A percentile compares a stretch with the other conserved stretches of the same genome.
Conservation (phyloP, 2,329 filamentous ascomycete species). For the Bipolaris gigantea region DNA sequence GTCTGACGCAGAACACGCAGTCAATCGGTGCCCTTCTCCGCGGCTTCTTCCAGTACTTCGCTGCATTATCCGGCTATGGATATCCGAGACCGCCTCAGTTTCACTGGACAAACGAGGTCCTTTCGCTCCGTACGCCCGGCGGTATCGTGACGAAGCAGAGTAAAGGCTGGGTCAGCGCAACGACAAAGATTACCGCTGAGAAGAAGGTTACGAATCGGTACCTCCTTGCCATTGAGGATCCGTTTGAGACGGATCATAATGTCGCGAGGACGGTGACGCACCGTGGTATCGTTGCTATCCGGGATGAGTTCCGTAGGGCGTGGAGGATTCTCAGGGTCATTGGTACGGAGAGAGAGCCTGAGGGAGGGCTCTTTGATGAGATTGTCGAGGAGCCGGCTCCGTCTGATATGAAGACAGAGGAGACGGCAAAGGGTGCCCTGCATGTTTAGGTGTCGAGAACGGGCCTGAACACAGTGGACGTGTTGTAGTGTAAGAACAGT, state of each 20-base stretch:
- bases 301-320: conserved; percentile 81
- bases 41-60: conserved; percentile 88
- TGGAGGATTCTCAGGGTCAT: conserved; percentile 61
- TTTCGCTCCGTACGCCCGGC: conserved; percentile 72
- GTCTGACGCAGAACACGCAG: conserved; percentile 69
- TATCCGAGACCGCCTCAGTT: conserved; percentile 59
- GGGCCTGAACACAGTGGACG: not conserved
- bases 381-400: conserved; percentile 27
- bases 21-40: conserved; percentile 71
- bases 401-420: conserved; percentile 4
- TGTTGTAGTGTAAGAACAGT: not conserved
- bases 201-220: conserved; percentile 79
- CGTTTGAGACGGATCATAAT: conserved; percentile 86
- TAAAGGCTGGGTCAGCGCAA: conserved; percentile 87
- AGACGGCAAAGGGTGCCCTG: not conserved
- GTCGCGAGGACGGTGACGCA: conserved; percentile 85
- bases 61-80: conserved; percentile 53
- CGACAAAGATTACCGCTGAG: conserved; percentile 62
- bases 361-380: conserved; percentile 43
- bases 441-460: not conserved
- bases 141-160: conserved; percentile 73
- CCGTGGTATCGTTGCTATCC: conserved; percentile 76
- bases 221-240: conserved; percentile 88
- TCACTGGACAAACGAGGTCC: conserved; percentile 76
- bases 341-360: conserved; percentile 28